Conservation (phyloP, 441 rosid genomes). For the Euphorbia corollata region DNA sequence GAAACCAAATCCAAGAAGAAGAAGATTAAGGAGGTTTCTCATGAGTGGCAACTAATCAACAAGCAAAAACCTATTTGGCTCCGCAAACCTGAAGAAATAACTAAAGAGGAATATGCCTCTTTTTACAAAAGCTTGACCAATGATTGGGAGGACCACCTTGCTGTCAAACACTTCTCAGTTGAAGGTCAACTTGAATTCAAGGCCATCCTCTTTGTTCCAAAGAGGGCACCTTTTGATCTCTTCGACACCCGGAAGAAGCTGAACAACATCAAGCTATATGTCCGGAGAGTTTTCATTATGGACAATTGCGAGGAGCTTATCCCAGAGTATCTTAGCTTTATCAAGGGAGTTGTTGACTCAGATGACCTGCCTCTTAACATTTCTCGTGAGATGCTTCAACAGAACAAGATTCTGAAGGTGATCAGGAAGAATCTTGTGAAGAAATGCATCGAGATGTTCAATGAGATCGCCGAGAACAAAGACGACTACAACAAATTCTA, state of each 20-base stretch:
- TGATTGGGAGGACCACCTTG: constrained; percentile 87
- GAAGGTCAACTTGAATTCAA: constrained; percentile 93
- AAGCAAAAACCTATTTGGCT: constrained; percentile 92
- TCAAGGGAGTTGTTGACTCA: constrained; percentile 83
- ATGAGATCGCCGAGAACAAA: constrained; percentile 83
- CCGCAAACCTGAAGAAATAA: constrained; percentile 81
- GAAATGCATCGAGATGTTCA: constrained; percentile 87
- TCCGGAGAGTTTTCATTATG: constrained; percentile 82
- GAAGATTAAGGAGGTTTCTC: constrained; percentile 84
- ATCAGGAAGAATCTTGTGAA: constrained; percentile 86
- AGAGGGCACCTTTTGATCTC: constrained; percentile 74
- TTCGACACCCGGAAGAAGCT: constrained; percentile 78
- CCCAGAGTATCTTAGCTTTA: constrained; percentile 68
- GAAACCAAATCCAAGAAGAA: constrained; percentile 67
- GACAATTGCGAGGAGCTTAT: constrained; percentile 91
- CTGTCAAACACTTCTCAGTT: constrained; percentile 85
- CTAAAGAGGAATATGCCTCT: constrained; percentile 79
- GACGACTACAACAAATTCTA: constrained; percentile 88
- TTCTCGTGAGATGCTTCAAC: constrained; percentile 78
- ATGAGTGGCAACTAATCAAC: constrained; percentile 72
- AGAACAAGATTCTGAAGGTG: constrained; percentile 86
- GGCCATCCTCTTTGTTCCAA: constrained; percentile 65
- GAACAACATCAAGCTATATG: constrained; percentile 88
- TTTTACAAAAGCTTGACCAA: constrained; percentile 88
- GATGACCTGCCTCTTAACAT: constrained; percentile 88